Percentiles rank a stretch among this genome's conserved stretches.
phyloP scores from a whole-genome alignment of 371 early-diverging fungal genomes.

The Actinomucor elegans region DNA sequence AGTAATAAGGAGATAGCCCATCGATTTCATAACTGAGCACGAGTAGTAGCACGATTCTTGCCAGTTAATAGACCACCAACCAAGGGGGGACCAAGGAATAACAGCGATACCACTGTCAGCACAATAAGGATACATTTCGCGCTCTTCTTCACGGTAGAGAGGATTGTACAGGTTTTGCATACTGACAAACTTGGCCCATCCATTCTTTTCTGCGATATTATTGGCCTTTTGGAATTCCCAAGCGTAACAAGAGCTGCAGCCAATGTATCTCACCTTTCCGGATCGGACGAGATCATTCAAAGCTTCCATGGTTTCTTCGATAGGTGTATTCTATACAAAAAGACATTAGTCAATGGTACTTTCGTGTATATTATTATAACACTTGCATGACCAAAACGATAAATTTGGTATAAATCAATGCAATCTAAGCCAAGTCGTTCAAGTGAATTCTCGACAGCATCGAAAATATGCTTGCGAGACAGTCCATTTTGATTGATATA shows the following conservation, averaged over 20 bases:
- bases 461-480: conserved; percentile 49
- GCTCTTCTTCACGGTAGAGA: conserved; percentile 54
- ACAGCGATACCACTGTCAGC: conserved; percentile 32
- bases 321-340: conserved; percentile 26
- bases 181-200: conserved; percentile 45
- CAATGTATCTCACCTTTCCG: conserved; percentile 48
- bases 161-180: conserved; percentile 44
- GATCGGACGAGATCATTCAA: conserved; percentile 41
- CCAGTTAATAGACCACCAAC: conserved; percentile 18
- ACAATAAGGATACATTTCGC: conserved; percentile 49
- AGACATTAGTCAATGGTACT: not conserved
- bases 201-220: conserved; percentile 32
- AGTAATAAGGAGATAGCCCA: too few relatives aligned
- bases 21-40: too few relatives aligned
- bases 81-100: conserved; percentile 41
- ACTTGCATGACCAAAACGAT: conserved; percentile 30
- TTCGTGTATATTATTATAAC: not conserved
- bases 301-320: conserved; percentile 52
- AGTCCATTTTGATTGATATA: conserved; percentile 33
- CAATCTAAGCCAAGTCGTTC: conserved; percentile 50
- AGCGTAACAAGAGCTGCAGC: conserved; percentile 22
- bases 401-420: conserved; percentile 60
- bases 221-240: conserved; percentile 27
- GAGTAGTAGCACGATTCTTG: conserved; percentile 2
- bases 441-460: conserved; percentile 45